Base-by-base conservation (phyloP, 169 alveolate species). In the Cryptosporidium viatorum region DNA sequence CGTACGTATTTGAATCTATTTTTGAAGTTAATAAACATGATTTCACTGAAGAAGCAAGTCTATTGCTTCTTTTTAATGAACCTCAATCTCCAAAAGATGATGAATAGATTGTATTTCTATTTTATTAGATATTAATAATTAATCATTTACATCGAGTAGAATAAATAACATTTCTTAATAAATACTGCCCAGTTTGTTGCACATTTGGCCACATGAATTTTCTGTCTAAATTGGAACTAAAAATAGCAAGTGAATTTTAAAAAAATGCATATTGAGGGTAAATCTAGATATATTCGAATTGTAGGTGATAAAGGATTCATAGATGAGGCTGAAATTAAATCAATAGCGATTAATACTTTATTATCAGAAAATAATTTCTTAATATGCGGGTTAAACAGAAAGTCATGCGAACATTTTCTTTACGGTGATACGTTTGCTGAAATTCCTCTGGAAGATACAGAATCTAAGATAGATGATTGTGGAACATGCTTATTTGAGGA, bases 1-100 rank as follows among this genome's bases (percentile, higher is more conserved):
- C 94, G 10, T 70, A 59, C 26, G 52, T 85, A 12, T 92, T 92
- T 73, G 84, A 86, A 33, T 43, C 75, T 37, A 67, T 80, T 6
- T 92, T 80, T 80, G 89, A 80, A 62, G 52, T 65, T 21, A 43
- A 43, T 45, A 37, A 35, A 23, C 48, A 67, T 29, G 51, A 23
- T 31, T 59, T 43, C 8, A 31, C 59, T 9, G 62, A 65, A 31
- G 50, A 80, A 31, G 39, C 62, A 43, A 29, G 62, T 29, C 31
- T 67, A 43, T 14, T 62, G 14, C 69, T 80, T 41, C 41, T 80
- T 62, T 80, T 80, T 31, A 80, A 80, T 62, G 89, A 80, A 0
- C 68, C 75, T 18, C 59, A 16, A 39, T 80, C 89, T 0, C 75
- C 80, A 12, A 31, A 1, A 16, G 18, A 48, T 43, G 37, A 45